Percentiles rank a stretch among this genome's conserved stretches.
Evolutionary conservation across 768 basidiomycete genomes (phyloP).

Genomic region (Boletus vinaceobasis): DNA sequence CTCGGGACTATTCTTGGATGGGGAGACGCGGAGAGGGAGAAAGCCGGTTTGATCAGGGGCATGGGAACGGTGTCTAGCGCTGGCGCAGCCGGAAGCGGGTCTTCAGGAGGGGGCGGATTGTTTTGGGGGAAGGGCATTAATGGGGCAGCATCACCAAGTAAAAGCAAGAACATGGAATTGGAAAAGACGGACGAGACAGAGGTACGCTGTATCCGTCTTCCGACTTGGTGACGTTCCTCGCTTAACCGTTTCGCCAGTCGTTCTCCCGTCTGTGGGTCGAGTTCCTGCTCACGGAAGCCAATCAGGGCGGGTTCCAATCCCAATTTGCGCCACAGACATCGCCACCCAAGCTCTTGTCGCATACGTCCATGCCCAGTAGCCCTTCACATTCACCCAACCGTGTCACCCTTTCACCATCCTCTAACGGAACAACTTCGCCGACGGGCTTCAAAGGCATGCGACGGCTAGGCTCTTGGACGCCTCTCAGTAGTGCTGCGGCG

Average conservation of each 20-base stretch:
- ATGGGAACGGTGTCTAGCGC: conserved; percentile 52
- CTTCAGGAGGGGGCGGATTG: conserved; percentile 17
- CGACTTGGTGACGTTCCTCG: background rate
- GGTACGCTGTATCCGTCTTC: conserved; percentile 39
- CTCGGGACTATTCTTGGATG: conserved; percentile 89
- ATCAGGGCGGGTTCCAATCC: conserved; percentile 35
- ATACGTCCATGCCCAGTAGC: conserved; percentile 39
- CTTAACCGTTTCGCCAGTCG: conserved; percentile 50
- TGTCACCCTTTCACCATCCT: background rate
- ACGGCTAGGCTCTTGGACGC: conserved; percentile 39
- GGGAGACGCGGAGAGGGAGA: conserved; percentile 88
- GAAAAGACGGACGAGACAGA: conserved; percentile 85
- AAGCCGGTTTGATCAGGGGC: conserved; percentile 55
- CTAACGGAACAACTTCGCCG: conserved; percentile 16
- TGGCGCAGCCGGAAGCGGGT: conserved; percentile 17
- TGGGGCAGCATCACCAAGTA: conserved; percentile 28
- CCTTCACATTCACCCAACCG: conserved; percentile 28
- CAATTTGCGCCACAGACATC: conserved; percentile 17
- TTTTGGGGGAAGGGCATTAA: conserved; percentile 23
- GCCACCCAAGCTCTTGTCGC: conserved; percentile 24
- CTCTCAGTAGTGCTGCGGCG: conserved; percentile 25
- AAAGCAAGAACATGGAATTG: conserved; percentile 48
- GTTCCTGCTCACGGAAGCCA: conserved; percentile 90
- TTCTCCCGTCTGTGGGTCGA: conserved; percentile 98
- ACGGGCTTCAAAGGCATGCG: conserved; percentile 30